A percentile compares a stretch with the other conserved stretches of the same genome.
These are phyloP conservation scores for Atractiella rhizophila DNA, from an alignment of 768 basidiomycete genomes.

Conservation along the genomic window DNA sequence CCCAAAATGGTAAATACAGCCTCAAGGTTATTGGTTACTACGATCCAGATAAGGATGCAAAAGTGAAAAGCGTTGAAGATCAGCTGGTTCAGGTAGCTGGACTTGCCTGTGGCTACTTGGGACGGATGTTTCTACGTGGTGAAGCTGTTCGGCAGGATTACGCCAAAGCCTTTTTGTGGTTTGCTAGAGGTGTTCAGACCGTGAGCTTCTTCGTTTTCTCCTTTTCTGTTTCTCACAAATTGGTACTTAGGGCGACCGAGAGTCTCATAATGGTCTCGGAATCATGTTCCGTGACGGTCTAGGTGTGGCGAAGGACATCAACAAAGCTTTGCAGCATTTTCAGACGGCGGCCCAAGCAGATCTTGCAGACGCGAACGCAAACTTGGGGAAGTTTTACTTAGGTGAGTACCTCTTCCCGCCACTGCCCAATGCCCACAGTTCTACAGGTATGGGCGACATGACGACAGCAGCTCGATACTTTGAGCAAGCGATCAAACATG, in stretches of 20 bases:
- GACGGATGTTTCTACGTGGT: slow-evolving; percentile 78
- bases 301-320: slow-evolving; percentile 36
- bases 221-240: neutral
- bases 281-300: slow-evolving; percentile 81
- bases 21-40: slow-evolving; percentile 14
- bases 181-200: slow-evolving; percentile 35
- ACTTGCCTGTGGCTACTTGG: slow-evolving; percentile 62
- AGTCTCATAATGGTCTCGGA: slow-evolving; percentile 69
- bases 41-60: slow-evolving; percentile 18
- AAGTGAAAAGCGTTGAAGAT: slow-evolving; percentile 19
- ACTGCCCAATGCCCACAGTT: neutral
- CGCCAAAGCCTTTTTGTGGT: slow-evolving; percentile 61
- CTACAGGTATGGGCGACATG: slow-evolving; percentile 42
- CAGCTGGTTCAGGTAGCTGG: slow-evolving; percentile 37
- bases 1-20: slow-evolving; percentile 3
- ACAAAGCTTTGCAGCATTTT: slow-evolving; percentile 43
- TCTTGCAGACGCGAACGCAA: slow-evolving; percentile 72
- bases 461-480: slow-evolving; percentile 44
- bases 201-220: neutral
- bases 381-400: slow-evolving; percentile 43
- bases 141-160: slow-evolving; percentile 59
- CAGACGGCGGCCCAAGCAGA: slow-evolving; percentile 58
- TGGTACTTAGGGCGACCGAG: slow-evolving; percentile 38
- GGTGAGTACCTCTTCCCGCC: slow-evolving; percentile 21
- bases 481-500: slow-evolving; percentile 57